Evolutionary conservation across 225 moss, liverwort and hornwort genomes (phyloP), one percentile per base, ranked within the genome.

Genomic region (Climacium dendroides): DNA sequence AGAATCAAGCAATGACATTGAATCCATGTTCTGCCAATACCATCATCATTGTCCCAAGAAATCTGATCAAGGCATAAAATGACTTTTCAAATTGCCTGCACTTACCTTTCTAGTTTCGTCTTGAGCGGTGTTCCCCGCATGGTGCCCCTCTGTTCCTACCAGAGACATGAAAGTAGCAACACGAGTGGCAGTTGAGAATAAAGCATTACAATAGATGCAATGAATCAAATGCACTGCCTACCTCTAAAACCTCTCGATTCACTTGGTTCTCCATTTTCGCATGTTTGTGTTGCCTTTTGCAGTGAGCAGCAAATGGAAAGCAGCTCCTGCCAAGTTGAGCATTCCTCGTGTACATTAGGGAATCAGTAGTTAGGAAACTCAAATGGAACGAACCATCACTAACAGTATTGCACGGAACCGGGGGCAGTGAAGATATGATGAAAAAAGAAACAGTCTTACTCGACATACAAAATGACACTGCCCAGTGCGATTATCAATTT

Each of bases 1-100:
- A n/a, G n/a, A n/a, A n/a, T n/a, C n/a, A n/a, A n/a, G n/a, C n/a
- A n/a, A n/a, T n/a, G n/a, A n/a, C n/a, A n/a, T n/a, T n/a, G 78
- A 94, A 72, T 18, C 94, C 93, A 32, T 60, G 41, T 78, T 94
- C 20, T 22, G 11, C 22, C 94, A 60, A 93, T 90, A 72, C 89
- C n/a, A n/a, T n/a, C n/a, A n/a, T n/a, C n/a, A n/a, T n/a, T n/a
- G n/a, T n/a, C n/a, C n/a, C 90, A 95, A 84, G 90, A 87, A 76
- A 94, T 94, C 91, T 95, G 92, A 71, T 62, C 9, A 32, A 24
- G 63, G 4, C 65, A 15, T n/a, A n/a, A n/a, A n/a, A n/a, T n/a
- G n/a, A n/a, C n/a, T n/a, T n/a, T n/a, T n/a, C n/a, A n/a, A n/a
- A n/a, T n/a, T n/a, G n/a, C n/a, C n/a, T n/a, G n/a, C n/a, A n/a